Evolutionary conservation across 805 yeast species (phyloP).

Genomic region (Candida taoyuanica): DNA sequence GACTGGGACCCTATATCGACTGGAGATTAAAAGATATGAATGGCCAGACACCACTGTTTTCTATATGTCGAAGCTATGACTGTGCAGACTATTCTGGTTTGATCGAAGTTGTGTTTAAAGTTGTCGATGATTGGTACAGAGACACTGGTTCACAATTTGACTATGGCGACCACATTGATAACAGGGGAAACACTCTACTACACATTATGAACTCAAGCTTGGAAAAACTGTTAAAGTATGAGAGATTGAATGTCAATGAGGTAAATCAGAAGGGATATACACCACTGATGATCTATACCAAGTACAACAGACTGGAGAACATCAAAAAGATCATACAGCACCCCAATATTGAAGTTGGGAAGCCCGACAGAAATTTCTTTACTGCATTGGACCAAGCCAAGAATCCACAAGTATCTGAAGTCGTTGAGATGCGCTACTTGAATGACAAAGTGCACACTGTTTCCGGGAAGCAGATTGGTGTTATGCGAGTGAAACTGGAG

Average conservation of each 20-base stretch:
- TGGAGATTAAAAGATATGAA: conserved; percentile 66
- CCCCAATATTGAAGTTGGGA: conserved; percentile 41
- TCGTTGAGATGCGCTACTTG: conserved; percentile 30
- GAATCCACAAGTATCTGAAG: conserved; percentile 30
- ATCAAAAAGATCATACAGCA: conserved; percentile 47
- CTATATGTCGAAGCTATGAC: conserved; percentile 77
- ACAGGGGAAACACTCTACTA: conserved; percentile 67
- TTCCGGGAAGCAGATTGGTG: conserved; percentile 27
- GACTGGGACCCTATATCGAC: conserved; percentile 54
- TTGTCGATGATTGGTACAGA: conserved; percentile 41
- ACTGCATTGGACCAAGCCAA: conserved; percentile 45
- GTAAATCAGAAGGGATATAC: conserved; percentile 54
- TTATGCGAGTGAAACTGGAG: conserved; percentile 34
- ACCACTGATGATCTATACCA: conserved; percentile 67
- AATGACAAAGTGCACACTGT: conserved; percentile 18
- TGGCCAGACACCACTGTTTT: conserved; percentile 74
- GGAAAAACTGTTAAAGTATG: conserved; percentile 32
- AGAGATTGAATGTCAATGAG: conserved; percentile 50
- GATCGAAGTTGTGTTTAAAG: conserved; percentile 40
- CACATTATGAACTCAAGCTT: conserved; percentile 62
- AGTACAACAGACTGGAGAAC: conserved; percentile 63
- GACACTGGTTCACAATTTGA: conserved; percentile 31
- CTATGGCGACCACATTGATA: conserved; percentile 64
- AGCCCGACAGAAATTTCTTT: conserved; percentile 26
- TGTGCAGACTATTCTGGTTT: conserved; percentile 54